Conservation (phyloP, 2,329 filamentous ascomycete species). For the Monilinia laxa region DNA sequence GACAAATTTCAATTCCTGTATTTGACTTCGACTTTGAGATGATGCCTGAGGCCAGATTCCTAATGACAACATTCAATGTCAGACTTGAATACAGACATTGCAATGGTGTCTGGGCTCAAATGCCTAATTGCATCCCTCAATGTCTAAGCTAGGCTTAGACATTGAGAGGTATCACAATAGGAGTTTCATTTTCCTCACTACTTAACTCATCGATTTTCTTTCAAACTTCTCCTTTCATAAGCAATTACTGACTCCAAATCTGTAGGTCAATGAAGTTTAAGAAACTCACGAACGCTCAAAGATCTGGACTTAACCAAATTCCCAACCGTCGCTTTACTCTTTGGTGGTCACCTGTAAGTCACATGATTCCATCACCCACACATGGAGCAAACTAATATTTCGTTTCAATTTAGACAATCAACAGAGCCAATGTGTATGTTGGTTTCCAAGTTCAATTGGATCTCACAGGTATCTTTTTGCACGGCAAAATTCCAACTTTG, state of each 20-base stretch:
- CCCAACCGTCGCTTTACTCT: conserved; percentile 97
- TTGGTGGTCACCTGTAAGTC: conserved; percentile 96
- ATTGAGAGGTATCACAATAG: no score
- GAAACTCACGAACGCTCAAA: conserved; percentile 95
- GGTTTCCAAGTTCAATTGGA: conserved; percentile 99
- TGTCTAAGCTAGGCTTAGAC: no score
- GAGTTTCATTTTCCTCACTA: background rate
- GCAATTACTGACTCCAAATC: conserved; percentile 33
- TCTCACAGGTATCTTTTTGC: conserved; percentile 96
- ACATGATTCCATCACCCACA: conserved; percentile 48
- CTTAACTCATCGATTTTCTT: background rate
- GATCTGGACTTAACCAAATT: conserved; percentile 96
- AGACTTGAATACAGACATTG: no score
- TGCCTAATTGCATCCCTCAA: no score
- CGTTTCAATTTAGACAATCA: conserved; percentile 64
- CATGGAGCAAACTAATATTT: conserved; percentile 3
- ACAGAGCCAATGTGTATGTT: conserved; percentile 95
- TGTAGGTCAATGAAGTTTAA: conserved; percentile 87
- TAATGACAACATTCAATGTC: no score
- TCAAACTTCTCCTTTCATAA: conserved; percentile 28
- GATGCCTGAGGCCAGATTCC: background rate
- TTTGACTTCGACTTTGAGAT: background rate
- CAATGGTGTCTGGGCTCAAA: no score
- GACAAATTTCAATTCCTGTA: background rate
- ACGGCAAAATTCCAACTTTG: conserved; percentile 96